These are phyloP conservation scores for Vitis rupestris DNA, from an alignment of 164 flowering plant genomes.

Conservation along the genomic window DNA sequence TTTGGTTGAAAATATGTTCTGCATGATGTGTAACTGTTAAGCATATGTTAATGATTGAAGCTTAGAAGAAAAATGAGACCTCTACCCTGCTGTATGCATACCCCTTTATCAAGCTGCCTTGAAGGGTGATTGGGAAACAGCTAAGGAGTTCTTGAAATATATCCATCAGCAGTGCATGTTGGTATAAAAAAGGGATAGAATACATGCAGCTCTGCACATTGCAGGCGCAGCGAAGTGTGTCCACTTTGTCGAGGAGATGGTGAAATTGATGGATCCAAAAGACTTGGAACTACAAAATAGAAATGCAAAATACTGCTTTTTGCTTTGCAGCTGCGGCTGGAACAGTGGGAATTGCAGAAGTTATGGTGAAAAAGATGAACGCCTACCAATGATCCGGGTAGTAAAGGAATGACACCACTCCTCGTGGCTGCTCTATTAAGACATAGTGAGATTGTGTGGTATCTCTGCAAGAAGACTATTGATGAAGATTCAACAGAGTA, in stretches of 20 bases:
- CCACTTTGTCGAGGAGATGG: neutral
- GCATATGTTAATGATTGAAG: too few relatives aligned
- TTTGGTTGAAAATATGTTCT: too few relatives aligned
- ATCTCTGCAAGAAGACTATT: conserved; percentile 8
- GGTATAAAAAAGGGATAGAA: neutral
- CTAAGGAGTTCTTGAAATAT: neutral
- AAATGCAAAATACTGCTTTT: conserved; percentile 22
- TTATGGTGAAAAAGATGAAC: conserved; percentile 20
- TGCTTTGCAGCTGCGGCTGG: conserved; percentile 36
- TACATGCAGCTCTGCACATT: neutral
- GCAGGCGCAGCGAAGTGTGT: neutral
- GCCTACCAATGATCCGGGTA: conserved; percentile 5
- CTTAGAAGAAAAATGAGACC: too few relatives aligned
- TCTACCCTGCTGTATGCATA: too few relatives aligned
- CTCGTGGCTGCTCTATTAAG: conserved; percentile 23
- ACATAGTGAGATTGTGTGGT: conserved; percentile 23
- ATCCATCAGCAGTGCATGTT: neutral
- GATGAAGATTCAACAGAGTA: neutral
- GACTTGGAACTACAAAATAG: conserved; percentile 12
- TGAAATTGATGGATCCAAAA: neutral
- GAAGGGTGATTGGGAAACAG: neutral
- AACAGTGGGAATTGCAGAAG: conserved; percentile 15
- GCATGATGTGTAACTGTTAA: too few relatives aligned
- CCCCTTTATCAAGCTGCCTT: neutral
- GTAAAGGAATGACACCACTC: conserved; percentile 12